Percentiles rank a stretch among this genome's conserved stretches.
phyloP scores from a whole-genome alignment of 1,284 basidiomycete genomes.

The Boletus sp. region DNA sequence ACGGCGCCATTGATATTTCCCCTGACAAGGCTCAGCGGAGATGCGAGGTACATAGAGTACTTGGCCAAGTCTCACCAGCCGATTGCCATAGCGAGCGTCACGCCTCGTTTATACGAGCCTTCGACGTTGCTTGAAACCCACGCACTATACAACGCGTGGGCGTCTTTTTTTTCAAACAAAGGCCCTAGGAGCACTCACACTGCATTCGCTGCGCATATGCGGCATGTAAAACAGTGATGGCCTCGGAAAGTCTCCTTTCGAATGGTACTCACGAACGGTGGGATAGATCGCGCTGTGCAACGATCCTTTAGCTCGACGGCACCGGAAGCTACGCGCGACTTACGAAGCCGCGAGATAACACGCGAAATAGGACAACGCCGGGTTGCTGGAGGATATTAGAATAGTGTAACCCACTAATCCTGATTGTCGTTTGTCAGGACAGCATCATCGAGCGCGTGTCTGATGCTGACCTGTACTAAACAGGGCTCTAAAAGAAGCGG shows the following conservation, averaged over 20 bases:
- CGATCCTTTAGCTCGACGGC: slow-evolving; percentile 4
- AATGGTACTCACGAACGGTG: slow-evolving; percentile 38
- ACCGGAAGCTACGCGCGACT: slow-evolving; percentile 21
- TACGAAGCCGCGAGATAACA: slow-evolving; percentile 47
- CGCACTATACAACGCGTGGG: slow-evolving; percentile 32
- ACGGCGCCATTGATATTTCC: slow-evolving; percentile 47
- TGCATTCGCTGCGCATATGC: slow-evolving; percentile 38
- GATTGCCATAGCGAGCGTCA: slow-evolving; percentile 39
- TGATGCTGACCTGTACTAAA: slow-evolving; percentile 33
- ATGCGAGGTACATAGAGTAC: background rate
- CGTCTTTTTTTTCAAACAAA: background rate
- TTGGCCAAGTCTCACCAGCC: slow-evolving; percentile 27
- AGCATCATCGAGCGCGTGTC: background rate
- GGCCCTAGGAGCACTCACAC: slow-evolving; percentile 35
- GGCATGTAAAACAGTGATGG: background rate
- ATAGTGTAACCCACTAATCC: slow-evolving; percentile 50
- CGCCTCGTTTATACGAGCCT: slow-evolving; percentile 39
- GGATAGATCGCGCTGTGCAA: slow-evolving; percentile 43
- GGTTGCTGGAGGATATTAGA: slow-evolving; percentile 42
- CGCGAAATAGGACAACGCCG: slow-evolving; percentile 43
- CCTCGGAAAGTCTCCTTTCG: slow-evolving; percentile 5
- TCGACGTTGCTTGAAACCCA: slow-evolving; percentile 52
- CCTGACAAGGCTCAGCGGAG: slow-evolving; percentile 19
- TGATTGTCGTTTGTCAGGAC: slow-evolving; percentile 9
- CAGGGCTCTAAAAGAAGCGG: slow-evolving; percentile 23